Evolutionary conservation across 2,329 filamentous ascomycete species (phyloP).

Genomic region (Aspergillus ochraceoroseus): DNA sequence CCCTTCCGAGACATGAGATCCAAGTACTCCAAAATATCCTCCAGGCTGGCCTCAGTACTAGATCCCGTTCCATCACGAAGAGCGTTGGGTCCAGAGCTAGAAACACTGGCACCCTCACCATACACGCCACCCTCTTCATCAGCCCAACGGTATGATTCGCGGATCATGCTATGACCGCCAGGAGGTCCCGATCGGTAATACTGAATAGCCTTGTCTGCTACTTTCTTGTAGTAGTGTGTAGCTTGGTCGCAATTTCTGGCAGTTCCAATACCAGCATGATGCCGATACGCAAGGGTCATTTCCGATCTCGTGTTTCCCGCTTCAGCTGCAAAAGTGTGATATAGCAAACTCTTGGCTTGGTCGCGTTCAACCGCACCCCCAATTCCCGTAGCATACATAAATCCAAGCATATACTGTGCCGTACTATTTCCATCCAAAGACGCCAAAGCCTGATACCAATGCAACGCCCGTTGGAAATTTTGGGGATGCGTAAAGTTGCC

Average conservation of each 20-base stretch:
- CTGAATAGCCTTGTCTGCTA: slow-evolving; percentile 84
- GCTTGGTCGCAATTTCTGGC: slow-evolving; percentile 80
- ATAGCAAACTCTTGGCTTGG: slow-evolving; percentile 85
- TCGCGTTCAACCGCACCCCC: slow-evolving; percentile 74
- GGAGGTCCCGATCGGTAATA: slow-evolving; percentile 89
- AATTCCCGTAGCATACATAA: slow-evolving; percentile 93
- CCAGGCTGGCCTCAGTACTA: slow-evolving; percentile 77
- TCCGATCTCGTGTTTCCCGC: slow-evolving; percentile 77
- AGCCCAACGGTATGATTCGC: slow-evolving; percentile 76
- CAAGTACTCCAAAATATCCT: slow-evolving; percentile 91
- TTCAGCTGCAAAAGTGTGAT: slow-evolving; percentile 89
- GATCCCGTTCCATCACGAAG: slow-evolving; percentile 67
- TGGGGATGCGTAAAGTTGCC: slow-evolving; percentile 86
- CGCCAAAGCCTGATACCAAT: slow-evolving; percentile 74
- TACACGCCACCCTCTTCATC: slow-evolving; percentile 91
- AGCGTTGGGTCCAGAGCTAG: slow-evolving; percentile 79
- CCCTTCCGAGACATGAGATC: slow-evolving; percentile 87
- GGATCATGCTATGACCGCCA: slow-evolving; percentile 71
- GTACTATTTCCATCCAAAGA: slow-evolving; percentile 76
- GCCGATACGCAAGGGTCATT: slow-evolving; percentile 87
- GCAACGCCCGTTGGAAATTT: slow-evolving; percentile 73
- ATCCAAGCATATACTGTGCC: slow-evolving; percentile 89
- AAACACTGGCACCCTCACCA: slow-evolving; percentile 87
- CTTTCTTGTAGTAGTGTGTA: slow-evolving; percentile 82
- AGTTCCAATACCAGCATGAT: slow-evolving; percentile 79